These are phyloP conservation scores for Durio zibethinus DNA, from an alignment of 345 rosid species.

Conservation along the genomic window DNA sequence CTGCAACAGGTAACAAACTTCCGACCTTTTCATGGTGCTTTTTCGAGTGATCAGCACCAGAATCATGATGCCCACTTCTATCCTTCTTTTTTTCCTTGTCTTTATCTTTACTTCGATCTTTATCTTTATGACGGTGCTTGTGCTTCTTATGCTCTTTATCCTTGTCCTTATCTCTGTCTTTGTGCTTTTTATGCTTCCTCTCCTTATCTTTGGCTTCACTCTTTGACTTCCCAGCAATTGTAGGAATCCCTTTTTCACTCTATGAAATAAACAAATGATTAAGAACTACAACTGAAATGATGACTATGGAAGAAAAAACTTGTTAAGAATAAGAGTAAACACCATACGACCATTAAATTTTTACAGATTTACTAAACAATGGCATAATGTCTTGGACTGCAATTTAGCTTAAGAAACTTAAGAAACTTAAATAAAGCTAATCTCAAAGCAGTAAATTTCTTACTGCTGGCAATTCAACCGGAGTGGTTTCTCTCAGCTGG, in stretches of 20 bases:
- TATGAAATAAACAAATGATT: conserved; percentile 22
- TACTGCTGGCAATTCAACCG: conserved; percentile 64
- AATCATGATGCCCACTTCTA: conserved; percentile 69
- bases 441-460: conserved; percentile 22
- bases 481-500: conserved; percentile 59
- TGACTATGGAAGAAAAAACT: not conserved
- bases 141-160: conserved; percentile 92
- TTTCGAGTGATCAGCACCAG: conserved; percentile 72
- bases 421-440: conserved; percentile 4
- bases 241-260: conserved; percentile 81
- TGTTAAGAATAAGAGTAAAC: not conserved
- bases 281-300: not conserved
- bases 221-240: conserved; percentile 65
- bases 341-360: not conserved
- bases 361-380: not conserved
- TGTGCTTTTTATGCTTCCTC: conserved; percentile 89
- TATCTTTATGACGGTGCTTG: conserved; percentile 71
- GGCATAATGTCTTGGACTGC: not conserved
- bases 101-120: conserved; percentile 76
- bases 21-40: conserved; percentile 87
- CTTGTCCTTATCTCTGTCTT: conserved; percentile 78
- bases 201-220: conserved; percentile 76
- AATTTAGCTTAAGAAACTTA: not conserved
- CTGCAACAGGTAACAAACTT: conserved; percentile 13
- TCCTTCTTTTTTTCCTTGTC: conserved; percentile 83